Conservation (phyloP, 1,284 basidiomycete species). For the Cryptococcus sp. region DNA sequence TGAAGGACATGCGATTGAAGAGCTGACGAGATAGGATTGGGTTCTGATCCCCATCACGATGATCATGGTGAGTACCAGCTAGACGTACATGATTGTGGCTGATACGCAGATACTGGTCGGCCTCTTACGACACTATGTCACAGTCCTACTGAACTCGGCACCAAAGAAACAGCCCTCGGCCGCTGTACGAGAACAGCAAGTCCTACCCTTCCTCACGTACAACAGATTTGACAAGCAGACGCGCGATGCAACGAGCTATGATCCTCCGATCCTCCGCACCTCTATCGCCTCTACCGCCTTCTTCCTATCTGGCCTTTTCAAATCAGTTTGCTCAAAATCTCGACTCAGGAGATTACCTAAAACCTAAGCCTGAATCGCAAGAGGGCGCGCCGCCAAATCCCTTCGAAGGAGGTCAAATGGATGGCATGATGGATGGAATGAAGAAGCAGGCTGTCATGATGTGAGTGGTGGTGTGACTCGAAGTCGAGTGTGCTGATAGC, state of each 20-base stretch:
- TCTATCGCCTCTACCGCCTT: constrained; percentile 73
- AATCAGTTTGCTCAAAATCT: constrained; percentile 66
- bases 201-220: constrained; percentile 21
- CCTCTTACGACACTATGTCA: constrained; percentile 87
- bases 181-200: constrained; percentile 89
- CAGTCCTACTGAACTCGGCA: constrained; percentile 73
- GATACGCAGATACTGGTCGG: constrained; percentile 78
- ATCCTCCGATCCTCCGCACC: constrained; percentile 73
- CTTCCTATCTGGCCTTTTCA: constrained; percentile 71
- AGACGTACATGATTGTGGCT: constrained; percentile 1
- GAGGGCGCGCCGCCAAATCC: constrained; percentile 56
- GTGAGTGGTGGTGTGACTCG: constrained; percentile 23
- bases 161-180: constrained; percentile 76
- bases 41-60: constrained; percentile 93
- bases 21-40: constrained; percentile 50
- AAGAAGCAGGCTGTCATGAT: constrained; percentile 96
- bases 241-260: constrained; percentile 74
- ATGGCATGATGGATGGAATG: constrained; percentile 98
- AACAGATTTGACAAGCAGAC: constrained; percentile 53
- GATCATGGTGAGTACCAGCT: constrained; percentile 67
- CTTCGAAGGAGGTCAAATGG: constrained; percentile 89
- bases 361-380: constrained; percentile 57
- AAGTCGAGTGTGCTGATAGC: background rate
- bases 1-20: too few species aligned
- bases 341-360: constrained; percentile 71